These are phyloP conservation scores for Kazachstania martiniae DNA, from an alignment of 805 yeast genomes.

Conservation along the genomic window DNA sequence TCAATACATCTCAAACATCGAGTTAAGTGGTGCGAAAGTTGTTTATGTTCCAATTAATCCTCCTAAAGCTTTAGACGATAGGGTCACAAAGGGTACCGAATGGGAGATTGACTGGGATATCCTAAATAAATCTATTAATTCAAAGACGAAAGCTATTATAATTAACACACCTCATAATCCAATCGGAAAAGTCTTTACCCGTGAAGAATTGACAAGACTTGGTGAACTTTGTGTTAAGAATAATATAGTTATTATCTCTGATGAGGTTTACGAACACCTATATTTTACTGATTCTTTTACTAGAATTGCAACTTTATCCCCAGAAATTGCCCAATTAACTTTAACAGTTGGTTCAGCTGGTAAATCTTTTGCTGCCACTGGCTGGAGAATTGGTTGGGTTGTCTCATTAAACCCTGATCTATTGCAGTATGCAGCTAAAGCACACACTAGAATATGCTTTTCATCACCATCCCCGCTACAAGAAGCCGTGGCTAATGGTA, in stretches of 20 bases:
- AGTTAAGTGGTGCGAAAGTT: constrained; percentile 86
- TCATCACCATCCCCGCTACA: constrained; percentile 86
- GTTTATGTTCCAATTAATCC: constrained; percentile 80
- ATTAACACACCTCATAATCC: constrained; percentile 96
- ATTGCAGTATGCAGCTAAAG: constrained; percentile 70
- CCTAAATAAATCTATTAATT: constrained; percentile 57
- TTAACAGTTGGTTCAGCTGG: constrained; percentile 96
- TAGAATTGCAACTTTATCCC: constrained; percentile 72
- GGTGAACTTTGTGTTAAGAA: constrained; percentile 80
- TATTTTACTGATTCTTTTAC: constrained; percentile 61
- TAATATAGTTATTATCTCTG: constrained; percentile 74
- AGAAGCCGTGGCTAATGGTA: constrained; percentile 78
- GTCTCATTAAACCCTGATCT: constrained; percentile 70
- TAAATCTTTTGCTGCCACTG: constrained; percentile 96
- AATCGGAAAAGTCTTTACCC: constrained; percentile 78
- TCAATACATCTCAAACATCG: constrained; percentile 90
- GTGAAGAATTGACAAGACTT: constrained; percentile 59
- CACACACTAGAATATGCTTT: constrained; percentile 92
- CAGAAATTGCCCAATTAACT: constrained; percentile 69
- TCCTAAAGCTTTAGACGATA: constrained; percentile 55
- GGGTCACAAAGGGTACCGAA: constrained; percentile 67
- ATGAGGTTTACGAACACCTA: constrained; percentile 91
- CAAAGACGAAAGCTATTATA: constrained; percentile 75
- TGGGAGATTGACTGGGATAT: constrained; percentile 81
- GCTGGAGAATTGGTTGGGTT: constrained; percentile 97